Conservation (phyloP, 352 stramenopile species). For the Globisporangium rhizosaccharum region DNA sequence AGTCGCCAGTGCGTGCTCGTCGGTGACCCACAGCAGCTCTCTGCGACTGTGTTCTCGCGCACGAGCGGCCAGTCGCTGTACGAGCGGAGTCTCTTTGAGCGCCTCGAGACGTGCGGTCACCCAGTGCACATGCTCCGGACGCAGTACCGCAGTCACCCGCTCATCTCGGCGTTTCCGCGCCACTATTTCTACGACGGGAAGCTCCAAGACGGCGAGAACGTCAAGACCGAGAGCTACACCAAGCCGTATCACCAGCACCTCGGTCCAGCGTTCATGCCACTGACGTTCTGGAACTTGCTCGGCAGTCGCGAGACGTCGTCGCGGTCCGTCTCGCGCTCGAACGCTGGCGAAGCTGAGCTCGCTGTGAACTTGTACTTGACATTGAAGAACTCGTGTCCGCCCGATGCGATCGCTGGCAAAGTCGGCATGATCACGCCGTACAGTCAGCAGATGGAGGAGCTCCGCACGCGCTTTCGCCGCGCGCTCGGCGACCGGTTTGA, state of each 20-base stretch:
- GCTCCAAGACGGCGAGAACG: conserved; percentile 81
- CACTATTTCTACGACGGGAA: conserved; percentile 85
- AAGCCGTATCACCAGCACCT: conserved; percentile 74
- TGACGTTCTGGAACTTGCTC: conserved; percentile 86
- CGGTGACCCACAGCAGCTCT: conserved; percentile 91
- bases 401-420: conserved; percentile 67
- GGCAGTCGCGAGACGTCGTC: conserved; percentile 65
- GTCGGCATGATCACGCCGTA: conserved; percentile 89
- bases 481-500: conserved; percentile 64
- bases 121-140: conserved; percentile 88
- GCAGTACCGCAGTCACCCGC: conserved; percentile 81
- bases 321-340: conserved; percentile 77
- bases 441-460: conserved; percentile 87
- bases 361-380: conserved; percentile 86
- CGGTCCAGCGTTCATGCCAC: conserved; percentile 60
- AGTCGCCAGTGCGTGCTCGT: conserved; percentile 90
- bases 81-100: conserved; percentile 90
- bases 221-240: conserved; percentile 49
- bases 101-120: conserved; percentile 83
- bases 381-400: conserved; percentile 78
- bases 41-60: conserved; percentile 90
- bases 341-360: conserved; percentile 75
- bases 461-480: conserved; percentile 49
- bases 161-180: conserved; percentile 79
- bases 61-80: conserved; percentile 83